phyloP scores from a whole-genome alignment of 495 filamentous ascomycete species.

The Lophiotrema nucula region DNA sequence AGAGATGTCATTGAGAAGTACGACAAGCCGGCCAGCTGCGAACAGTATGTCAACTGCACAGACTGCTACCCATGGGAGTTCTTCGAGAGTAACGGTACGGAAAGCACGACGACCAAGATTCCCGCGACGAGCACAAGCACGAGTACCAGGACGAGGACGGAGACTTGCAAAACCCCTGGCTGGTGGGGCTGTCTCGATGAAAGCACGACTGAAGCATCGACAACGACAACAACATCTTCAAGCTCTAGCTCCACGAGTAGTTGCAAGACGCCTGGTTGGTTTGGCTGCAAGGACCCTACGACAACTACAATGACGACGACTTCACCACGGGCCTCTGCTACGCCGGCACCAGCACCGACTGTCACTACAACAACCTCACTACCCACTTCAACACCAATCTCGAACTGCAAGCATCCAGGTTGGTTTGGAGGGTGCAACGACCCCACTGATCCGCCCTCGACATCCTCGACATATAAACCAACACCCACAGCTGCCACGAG shows the following conservation, averaged over 20 bases:
- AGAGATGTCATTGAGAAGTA: conserved; percentile 80
- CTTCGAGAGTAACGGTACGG: conserved; percentile 83
- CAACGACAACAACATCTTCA: conserved; percentile 39
- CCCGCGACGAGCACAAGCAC: conserved; percentile 49
- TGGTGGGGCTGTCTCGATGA: conserved; percentile 75
- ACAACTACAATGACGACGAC: conserved; percentile 31
- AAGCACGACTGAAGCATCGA: conserved; percentile 38
- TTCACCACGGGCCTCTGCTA: conserved; percentile 4
- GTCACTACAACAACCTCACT: conserved; percentile 28
- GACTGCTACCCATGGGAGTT: conserved; percentile 95
- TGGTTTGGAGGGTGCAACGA: conserved; percentile 69
- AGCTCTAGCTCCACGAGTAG: conserved; percentile 49
- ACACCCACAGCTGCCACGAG: conserved; percentile 36
- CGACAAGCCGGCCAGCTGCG: conserved; percentile 73
- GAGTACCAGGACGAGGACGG: conserved; percentile 60
- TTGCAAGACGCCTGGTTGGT: conserved; percentile 45
- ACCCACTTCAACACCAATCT: conserved; percentile 14
- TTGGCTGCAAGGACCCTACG: conserved; percentile 44
- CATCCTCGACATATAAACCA: conserved; percentile 40
- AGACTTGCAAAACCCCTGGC: conserved; percentile 85
- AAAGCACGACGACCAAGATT: conserved; percentile 59
- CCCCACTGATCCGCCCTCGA: conserved; percentile 48
- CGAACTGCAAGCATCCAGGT: conserved; percentile 62
- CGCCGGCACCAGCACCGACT: conserved; percentile 10
- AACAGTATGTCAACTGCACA: conserved; percentile 69